Percentiles rank a stretch among this genome's conserved stretches.
These are phyloP conservation scores for Kandelia obovata DNA, from an alignment of 345 rosid species.

Conservation along the genomic window DNA sequence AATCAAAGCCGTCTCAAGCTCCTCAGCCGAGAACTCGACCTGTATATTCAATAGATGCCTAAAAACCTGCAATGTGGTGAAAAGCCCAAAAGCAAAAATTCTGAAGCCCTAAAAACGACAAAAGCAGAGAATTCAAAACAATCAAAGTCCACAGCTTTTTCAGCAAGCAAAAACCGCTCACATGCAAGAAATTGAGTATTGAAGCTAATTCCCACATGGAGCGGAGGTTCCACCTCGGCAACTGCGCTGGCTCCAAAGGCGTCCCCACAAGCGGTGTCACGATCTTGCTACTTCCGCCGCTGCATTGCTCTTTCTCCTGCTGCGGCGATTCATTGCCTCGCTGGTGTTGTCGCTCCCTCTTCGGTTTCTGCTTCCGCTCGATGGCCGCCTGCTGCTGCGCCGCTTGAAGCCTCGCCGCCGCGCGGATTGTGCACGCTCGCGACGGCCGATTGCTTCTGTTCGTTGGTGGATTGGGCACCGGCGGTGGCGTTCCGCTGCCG, in stretches of 20 bases:
- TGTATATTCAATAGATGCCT: slow-evolving; percentile 73
- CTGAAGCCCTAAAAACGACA: slow-evolving; percentile 5
- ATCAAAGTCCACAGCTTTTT: slow-evolving; percentile 18
- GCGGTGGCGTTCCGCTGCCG: slow-evolving; percentile 8
- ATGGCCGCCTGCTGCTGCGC: slow-evolving; percentile 46
- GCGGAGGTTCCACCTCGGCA: slow-evolving; percentile 92
- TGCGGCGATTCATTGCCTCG: slow-evolving; percentile 29
- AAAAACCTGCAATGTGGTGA: slow-evolving; percentile 54
- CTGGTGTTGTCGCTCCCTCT: slow-evolving; percentile 42
- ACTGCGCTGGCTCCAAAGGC: slow-evolving; percentile 67
- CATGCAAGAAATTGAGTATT: slow-evolving; percentile 92
- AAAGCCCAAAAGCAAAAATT: slow-evolving; percentile 3
- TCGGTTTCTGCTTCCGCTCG: slow-evolving; percentile 58
- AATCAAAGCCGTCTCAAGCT: slow-evolving; percentile 89
- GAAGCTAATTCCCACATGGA: slow-evolving; percentile 99
- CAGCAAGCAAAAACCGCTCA: slow-evolving; percentile 35
- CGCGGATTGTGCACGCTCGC: slow-evolving; percentile 88
- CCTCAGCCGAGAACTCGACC: slow-evolving; percentile 91
- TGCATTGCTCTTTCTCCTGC: slow-evolving; percentile 45
- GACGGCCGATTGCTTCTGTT: slow-evolving; percentile 80
- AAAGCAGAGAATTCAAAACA: slow-evolving; percentile 6
- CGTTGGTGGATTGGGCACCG: slow-evolving; percentile 22
- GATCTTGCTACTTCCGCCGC: slow-evolving; percentile 50
- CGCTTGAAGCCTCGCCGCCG: slow-evolving; percentile 72
- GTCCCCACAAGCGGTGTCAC: slow-evolving; percentile 68